Evolutionary conservation across 2,329 filamentous ascomycete genomes (phyloP).

Genomic region (Aspergillus carbonarius): DNA sequence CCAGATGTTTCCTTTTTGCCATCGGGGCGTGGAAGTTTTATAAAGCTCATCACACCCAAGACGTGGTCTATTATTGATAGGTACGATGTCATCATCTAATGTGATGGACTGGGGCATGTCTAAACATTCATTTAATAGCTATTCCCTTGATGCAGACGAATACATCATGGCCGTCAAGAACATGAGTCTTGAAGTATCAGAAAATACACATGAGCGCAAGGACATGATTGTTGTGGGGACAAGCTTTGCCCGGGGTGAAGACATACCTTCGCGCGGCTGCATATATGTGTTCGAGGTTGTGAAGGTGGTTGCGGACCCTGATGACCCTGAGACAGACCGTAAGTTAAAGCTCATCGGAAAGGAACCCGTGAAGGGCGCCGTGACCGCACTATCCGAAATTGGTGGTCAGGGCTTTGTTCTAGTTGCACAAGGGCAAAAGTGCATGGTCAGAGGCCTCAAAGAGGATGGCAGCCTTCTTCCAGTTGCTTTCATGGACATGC

Average conservation of each 20-base stretch:
- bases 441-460: conserved; percentile 92
- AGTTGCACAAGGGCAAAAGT: conserved; percentile 92
- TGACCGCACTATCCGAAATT: conserved; percentile 81
- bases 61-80: conserved; percentile 79
- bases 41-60: conserved; percentile 76
- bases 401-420: conserved; percentile 86
- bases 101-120: conserved; percentile 10
- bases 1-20: conserved; percentile 61
- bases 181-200: conserved; percentile 83
- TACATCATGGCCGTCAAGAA: conserved; percentile 78
- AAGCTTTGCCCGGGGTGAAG: conserved; percentile 82
- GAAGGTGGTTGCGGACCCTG: conserved; percentile 85
- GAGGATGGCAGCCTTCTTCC: conserved; percentile 91
- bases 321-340: conserved; percentile 78
- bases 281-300: conserved; percentile 92
- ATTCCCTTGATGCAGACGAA: conserved; percentile 72
- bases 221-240: conserved; percentile 84
- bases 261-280: conserved; percentile 78
- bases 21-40: conserved; percentile 65
- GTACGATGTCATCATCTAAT: conserved; percentile 24
- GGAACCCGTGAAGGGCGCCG: conserved; percentile 88
- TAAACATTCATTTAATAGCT: conserved; percentile 29
- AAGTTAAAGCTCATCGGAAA: conserved; percentile 82
- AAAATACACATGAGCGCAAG: conserved; percentile 82
- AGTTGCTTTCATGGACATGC: conserved; percentile 97